Evolutionary conservation across 768 basidiomycete genomes (phyloP).

Genomic region (Suillus placidus): DNA sequence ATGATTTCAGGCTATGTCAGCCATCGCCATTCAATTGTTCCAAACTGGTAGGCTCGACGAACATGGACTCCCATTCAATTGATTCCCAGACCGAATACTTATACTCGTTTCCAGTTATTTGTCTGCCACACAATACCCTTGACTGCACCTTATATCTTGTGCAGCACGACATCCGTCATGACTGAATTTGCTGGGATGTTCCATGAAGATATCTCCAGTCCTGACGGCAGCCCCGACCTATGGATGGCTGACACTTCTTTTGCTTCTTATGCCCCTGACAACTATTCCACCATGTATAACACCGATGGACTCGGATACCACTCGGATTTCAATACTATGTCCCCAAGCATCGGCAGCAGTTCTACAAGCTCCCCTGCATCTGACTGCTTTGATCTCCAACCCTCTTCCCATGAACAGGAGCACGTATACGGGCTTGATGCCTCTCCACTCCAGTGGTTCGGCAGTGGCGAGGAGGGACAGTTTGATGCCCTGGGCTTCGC

Average conservation of each 20-base stretch:
- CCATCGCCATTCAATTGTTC: not conserved
- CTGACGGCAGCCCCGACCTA: not conserved
- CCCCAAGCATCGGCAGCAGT: slow-evolving; percentile 1
- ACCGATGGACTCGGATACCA: slow-evolving; percentile 1
- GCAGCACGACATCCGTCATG: not conserved
- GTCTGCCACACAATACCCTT: not conserved
- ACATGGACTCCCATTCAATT: not conserved
- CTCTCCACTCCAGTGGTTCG: not conserved
- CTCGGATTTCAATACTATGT: slow-evolving; percentile 11
- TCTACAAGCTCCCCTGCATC: slow-evolving; percentile 1
- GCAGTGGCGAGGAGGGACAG: not conserved
- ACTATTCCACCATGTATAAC: slow-evolving; percentile 1
- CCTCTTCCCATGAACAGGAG: slow-evolving; percentile 4
- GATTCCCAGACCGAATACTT: slow-evolving; percentile 5
- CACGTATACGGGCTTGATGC: not conserved
- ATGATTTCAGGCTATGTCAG: slow-evolving; percentile 2
- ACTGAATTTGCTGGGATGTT: not conserved
- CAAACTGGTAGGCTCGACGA: slow-evolving; percentile 1
- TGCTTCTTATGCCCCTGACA: slow-evolving; percentile 1
- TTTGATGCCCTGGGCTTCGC: not conserved
- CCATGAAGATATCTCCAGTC: not conserved
- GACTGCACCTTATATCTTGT: not conserved
- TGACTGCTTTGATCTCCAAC: slow-evolving; percentile 9
- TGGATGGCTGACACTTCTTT: slow-evolving; percentile 4
- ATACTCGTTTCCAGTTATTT: not conserved